Percentiles rank a stretch among this genome's conserved stretches.
These are phyloP conservation scores for Cokeromyces recurvatus DNA, from an alignment of 371 early-diverging fungal species.

Conservation along the genomic window DNA sequence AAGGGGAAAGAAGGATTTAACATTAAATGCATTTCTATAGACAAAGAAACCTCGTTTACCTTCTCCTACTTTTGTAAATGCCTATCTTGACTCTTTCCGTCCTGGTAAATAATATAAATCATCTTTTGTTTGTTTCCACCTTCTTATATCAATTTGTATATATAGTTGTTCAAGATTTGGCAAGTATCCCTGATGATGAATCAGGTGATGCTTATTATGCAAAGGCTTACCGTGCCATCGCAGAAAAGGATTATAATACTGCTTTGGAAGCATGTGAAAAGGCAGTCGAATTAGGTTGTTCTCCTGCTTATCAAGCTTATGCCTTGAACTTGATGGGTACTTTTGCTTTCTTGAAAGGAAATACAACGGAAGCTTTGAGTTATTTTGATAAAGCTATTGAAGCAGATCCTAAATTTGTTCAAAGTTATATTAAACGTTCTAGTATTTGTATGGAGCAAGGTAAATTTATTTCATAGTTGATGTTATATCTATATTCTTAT, in stretches of 20 bases:
- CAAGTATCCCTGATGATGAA: constrained; percentile 26
- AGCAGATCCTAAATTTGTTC: constrained; percentile 72
- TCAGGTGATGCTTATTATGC: constrained; percentile 48
- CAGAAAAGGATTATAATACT: constrained; percentile 57
- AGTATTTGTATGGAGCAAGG: constrained; percentile 85
- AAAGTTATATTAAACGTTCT: constrained; percentile 85
- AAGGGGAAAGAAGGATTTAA: neutral
- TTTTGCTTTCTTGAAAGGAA: constrained; percentile 84
- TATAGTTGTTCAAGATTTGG: constrained; percentile 26
- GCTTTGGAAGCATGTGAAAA: constrained; percentile 67
- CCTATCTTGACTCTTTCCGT: constrained; percentile 87
- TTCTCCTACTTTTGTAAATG: constrained; percentile 85
- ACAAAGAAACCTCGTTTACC: constrained; percentile 71
- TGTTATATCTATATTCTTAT: no score
- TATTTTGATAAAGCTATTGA: constrained; percentile 81
- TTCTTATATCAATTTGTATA: no score
- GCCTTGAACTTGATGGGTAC: constrained; percentile 86
- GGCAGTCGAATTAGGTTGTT: constrained; percentile 61
- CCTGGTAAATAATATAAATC: constrained; percentile 29
- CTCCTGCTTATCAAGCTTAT: constrained; percentile 48
- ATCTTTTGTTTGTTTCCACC: no score
- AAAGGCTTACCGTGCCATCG: constrained; percentile 45
- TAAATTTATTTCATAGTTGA: no score
- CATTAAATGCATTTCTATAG: constrained; percentile 11
- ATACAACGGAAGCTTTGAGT: constrained; percentile 65